Evolutionary conservation across 164 flowering plant genomes (phyloP), one percentile per base, ranked within the genome.

Genomic region (Saururus chinensis): DNA sequence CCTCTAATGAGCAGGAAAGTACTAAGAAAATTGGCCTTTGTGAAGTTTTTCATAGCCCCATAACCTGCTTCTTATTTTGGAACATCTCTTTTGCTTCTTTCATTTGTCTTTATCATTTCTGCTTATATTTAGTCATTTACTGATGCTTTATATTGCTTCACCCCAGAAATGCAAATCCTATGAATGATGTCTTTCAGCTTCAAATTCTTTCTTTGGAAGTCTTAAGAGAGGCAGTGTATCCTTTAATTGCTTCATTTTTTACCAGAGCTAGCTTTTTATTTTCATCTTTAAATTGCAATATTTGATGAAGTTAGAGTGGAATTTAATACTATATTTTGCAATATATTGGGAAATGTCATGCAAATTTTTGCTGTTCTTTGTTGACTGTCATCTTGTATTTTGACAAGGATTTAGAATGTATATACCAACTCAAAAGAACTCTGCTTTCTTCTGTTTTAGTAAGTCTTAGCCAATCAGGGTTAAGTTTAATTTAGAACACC

Each of bases 181-280:
- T 85, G 59, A 64, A 62, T 52, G 64, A 66, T 53, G 66, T 81
- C 56, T 81, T 84, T 64, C 76, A 76, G 76, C 90, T 90, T 57
- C 99, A 93, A 67, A 70, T 90, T 76, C 89, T 90, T 51, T 86
- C 90, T 45, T 69, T 93, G 80, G 85, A 84, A 78, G 97, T 90
- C 69, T 81, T 93, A 56, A 77, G 87, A 72, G 95, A 90, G 70
- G 92, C 95, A 51, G 85, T 87, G 99, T 93, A 93, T 93, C 99
- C 99, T 88, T 79, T 17, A 48, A 30, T n/a, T 23, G 20, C 53
- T 37, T 30, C 6, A 30, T 30, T 30, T 30, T 30, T 2, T 30
- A 30, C 57, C 2, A 13, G 17, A 45, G 11, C 14, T 45, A 12
- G 14, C 17, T 12, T 12, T 12, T 12, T 45, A 45, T 8, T 45